Conservation (phyloP, 2,329 filamentous ascomycete species). For the Pyrenochaeta sp. region DNA sequence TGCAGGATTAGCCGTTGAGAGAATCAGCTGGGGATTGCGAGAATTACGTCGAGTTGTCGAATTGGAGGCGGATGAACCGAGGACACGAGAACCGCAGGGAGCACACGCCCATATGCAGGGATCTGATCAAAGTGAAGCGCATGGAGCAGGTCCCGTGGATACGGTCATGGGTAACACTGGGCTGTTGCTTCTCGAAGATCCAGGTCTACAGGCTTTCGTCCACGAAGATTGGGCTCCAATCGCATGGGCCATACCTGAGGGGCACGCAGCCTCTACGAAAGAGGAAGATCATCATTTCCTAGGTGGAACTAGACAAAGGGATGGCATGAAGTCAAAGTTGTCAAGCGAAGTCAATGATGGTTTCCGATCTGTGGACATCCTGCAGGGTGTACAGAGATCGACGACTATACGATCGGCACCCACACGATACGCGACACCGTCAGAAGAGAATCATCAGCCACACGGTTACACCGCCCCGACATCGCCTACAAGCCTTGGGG, state of each 20-base stretch:
- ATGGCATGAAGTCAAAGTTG: slow-evolving; percentile 9
- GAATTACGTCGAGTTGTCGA: slow-evolving; percentile 26
- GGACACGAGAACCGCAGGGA: slow-evolving; percentile 7
- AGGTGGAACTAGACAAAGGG: slow-evolving; percentile 13
- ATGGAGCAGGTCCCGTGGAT: slow-evolving; percentile 32
- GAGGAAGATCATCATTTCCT: slow-evolving; percentile 18
- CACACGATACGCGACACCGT: slow-evolving; percentile 25
- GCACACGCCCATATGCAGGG: slow-evolving; percentile 16
- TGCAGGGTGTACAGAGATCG: slow-evolving; percentile 22
- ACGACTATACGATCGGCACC: slow-evolving; percentile 22
- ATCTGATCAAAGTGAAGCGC: slow-evolving; percentile 19
- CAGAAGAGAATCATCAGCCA: slow-evolving; percentile 27
- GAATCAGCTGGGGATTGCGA: slow-evolving; percentile 46
- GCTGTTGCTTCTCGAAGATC: slow-evolving; percentile 59
- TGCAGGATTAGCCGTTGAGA: slow-evolving; percentile 54
- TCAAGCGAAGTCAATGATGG: slow-evolving; percentile 4
- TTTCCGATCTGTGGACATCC: slow-evolving; percentile 25
- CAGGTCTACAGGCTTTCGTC: slow-evolving; percentile 51
- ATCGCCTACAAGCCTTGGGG: slow-evolving; percentile 19
- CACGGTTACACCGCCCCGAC: slow-evolving; percentile 32
- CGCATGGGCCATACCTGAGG: slow-evolving; percentile 30
- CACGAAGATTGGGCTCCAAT: slow-evolving; percentile 45
- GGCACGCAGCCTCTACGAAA: slow-evolving; percentile 12
- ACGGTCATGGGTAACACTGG: slow-evolving; percentile 58
- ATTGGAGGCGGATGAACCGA: slow-evolving; percentile 8